phyloP scores from a whole-genome alignment of 2,329 filamentous ascomycete genomes.

The Apiospora kogelbergensis region DNA sequence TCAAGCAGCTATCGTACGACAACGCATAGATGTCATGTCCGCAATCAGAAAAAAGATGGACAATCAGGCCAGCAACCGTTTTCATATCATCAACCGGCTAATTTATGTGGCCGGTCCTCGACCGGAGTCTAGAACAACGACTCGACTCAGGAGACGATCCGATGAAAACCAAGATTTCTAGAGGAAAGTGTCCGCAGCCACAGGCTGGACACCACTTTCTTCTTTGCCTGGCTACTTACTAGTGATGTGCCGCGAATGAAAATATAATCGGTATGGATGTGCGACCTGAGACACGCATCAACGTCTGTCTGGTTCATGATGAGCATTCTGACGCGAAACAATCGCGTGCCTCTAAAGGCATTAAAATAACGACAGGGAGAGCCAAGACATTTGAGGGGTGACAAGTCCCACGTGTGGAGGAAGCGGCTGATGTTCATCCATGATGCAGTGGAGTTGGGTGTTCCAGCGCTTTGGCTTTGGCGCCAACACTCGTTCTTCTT shows the following conservation, averaged over 20 bases:
- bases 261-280: neutral
- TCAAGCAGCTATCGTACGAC: neutral
- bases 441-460: neutral
- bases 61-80: neutral
- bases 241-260: neutral
- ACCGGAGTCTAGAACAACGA: neutral
- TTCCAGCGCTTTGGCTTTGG: neutral
- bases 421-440: conserved; percentile 4
- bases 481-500: neutral
- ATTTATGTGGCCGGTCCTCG: neutral
- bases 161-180: neutral
- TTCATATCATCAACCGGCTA: neutral
- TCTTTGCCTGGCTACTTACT: neutral
- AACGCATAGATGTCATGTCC: neutral
- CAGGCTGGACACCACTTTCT: no score
- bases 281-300: neutral
- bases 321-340: neutral
- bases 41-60: no score
- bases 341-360: neutral
- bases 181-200: no score
- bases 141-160: neutral
- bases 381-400: conserved; percentile 8
- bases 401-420: neutral
- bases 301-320: neutral
- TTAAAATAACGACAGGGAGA: neutral